A percentile compares a stretch with the other conserved stretches of the same genome.
Conservation (phyloP, 352 stramenopile genomes). For the Globisporangium spiculum region DNA sequence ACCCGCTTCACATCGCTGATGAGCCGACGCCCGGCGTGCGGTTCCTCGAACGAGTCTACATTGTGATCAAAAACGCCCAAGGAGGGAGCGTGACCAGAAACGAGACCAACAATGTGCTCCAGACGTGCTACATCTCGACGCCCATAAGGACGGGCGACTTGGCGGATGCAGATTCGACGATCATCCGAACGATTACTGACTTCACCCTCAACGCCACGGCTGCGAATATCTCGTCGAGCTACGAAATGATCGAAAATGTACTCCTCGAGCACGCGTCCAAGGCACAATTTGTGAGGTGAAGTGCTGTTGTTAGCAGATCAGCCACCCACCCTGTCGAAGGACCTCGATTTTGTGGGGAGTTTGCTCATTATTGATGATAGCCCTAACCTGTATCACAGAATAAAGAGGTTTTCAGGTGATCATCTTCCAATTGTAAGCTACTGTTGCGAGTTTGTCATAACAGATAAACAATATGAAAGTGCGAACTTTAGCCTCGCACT, state of each 20-base stretch:
- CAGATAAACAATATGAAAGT: too few relatives aligned
- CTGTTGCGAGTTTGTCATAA: too few relatives aligned
- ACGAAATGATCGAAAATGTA: slow-evolving; percentile 56
- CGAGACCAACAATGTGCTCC: slow-evolving; percentile 16
- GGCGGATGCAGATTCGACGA: neutral
- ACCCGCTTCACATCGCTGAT: slow-evolving; percentile 42
- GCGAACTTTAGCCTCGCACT: too few relatives aligned
- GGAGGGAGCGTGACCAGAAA: too few relatives aligned
- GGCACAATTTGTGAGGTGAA: neutral
- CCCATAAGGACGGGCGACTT: slow-evolving; percentile 18
- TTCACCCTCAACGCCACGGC: slow-evolving; percentile 39
- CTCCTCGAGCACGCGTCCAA: slow-evolving; percentile 29
- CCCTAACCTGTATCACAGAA: too few relatives aligned
- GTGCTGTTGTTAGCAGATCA: too few relatives aligned
- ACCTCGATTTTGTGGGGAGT: too few relatives aligned
- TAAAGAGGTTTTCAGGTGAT: too few relatives aligned
- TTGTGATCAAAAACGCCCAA: slow-evolving; percentile 35
- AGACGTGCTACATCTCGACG: slow-evolving; percentile 32
- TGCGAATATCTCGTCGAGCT: slow-evolving; percentile 22
- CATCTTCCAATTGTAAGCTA: too few relatives aligned
- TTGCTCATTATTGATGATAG: too few relatives aligned
- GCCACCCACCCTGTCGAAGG: too few relatives aligned
- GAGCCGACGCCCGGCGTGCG: slow-evolving; percentile 33
- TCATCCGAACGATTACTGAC: slow-evolving; percentile 19
- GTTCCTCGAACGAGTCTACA: slow-evolving; percentile 55